These are phyloP conservation scores for Miscanthus sacchariflorus DNA, from an alignment of 202 grass and related monocot species.

Conservation along the genomic window DNA sequence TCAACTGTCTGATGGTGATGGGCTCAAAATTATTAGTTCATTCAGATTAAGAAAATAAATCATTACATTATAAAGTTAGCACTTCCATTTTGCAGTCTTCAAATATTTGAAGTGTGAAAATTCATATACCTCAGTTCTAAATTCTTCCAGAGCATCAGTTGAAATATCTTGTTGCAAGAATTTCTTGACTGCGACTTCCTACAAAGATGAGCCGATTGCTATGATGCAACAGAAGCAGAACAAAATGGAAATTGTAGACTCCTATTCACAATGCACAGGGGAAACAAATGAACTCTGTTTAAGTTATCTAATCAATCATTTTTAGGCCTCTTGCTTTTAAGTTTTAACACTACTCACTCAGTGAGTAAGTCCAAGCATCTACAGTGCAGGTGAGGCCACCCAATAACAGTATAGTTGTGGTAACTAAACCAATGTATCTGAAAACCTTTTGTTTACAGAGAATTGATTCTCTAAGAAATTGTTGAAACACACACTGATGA, in stretches of 20 bases:
- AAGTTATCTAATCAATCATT: slow-evolving; percentile 22
- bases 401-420: background rate
- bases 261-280: background rate
- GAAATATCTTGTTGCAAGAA: slow-evolving; percentile 99
- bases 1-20: background rate
- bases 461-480: slow-evolving; percentile 12
- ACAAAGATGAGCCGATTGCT: slow-evolving; percentile 44
- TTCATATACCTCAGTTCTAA: slow-evolving; percentile 86
- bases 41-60: slow-evolving; percentile 35
- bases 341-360: background rate
- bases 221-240: slow-evolving; percentile 38
- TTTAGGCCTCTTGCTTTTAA: background rate
- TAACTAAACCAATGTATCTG: background rate
- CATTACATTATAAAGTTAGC: slow-evolving; percentile 21
- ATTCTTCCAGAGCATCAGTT: slow-evolving; percentile 93
- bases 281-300: slow-evolving; percentile 27
- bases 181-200: slow-evolving; percentile 99
- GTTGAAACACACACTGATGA: background rate
- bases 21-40: slow-evolving; percentile 28
- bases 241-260: background rate
- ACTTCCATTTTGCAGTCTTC: background rate
- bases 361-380: slow-evolving; percentile 1
- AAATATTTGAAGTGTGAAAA: slow-evolving; percentile 32
- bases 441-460: background rate
- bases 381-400: slow-evolving; percentile 17